Conservation (phyloP, 768 basidiomycete species). For the Nevesoporus exiguus region DNA sequence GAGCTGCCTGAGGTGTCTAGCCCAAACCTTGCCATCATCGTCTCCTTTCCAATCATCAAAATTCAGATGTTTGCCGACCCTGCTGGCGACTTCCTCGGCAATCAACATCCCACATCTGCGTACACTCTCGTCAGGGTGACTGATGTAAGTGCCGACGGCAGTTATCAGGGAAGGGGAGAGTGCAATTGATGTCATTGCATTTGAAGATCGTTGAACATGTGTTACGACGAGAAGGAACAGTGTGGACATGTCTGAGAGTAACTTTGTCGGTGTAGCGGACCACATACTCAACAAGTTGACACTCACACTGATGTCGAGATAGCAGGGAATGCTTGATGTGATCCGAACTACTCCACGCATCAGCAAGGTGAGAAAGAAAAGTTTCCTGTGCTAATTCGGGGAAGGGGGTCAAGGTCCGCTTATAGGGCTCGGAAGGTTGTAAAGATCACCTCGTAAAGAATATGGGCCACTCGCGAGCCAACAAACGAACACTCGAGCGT, state of each 20-base stretch:
- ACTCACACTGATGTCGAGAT: conserved; percentile 71
- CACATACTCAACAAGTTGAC: background rate
- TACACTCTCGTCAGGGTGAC: conserved; percentile 69
- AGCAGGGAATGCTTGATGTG: conserved; percentile 80
- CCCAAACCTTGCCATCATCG: conserved; percentile 62
- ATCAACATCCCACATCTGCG: conserved; percentile 91
- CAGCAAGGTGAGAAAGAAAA: conserved; percentile 49
- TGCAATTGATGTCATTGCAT: conserved; percentile 43
- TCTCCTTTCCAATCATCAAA: conserved; percentile 87
- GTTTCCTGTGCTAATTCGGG: conserved; percentile 37
- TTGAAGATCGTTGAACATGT: conserved; percentile 53
- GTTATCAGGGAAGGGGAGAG: conserved; percentile 60
- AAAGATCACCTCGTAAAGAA: conserved; percentile 32
- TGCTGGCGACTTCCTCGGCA: conserved; percentile 73
- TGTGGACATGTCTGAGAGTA: conserved; percentile 62
- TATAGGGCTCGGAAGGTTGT: background rate
- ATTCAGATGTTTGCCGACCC: conserved; percentile 60
- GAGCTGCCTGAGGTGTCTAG: conserved; percentile 54
- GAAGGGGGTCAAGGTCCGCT: conserved; percentile 6
- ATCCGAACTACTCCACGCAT: conserved; percentile 71
- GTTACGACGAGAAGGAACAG: conserved; percentile 65
- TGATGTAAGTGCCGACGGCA: conserved; percentile 71
- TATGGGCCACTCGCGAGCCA: conserved; percentile 57
- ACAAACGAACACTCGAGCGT: conserved; percentile 62
- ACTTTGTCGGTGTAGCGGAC: background rate